These are phyloP conservation scores for Talaromyces sp. DNA, from an alignment of 2,329 filamentous ascomycete species.

Conservation along the genomic window DNA sequence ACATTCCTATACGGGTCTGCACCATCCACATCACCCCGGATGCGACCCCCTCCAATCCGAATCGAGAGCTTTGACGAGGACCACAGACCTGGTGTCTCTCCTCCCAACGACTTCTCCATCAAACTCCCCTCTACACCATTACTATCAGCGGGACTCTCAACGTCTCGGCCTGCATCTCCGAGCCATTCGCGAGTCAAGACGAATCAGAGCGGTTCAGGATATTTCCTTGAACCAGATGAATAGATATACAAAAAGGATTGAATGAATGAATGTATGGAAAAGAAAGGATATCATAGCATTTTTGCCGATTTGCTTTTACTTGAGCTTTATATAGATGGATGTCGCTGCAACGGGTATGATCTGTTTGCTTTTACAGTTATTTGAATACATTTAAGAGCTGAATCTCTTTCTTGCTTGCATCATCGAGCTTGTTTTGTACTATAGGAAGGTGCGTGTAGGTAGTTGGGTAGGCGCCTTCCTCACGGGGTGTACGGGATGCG, in stretches of 20 bases:
- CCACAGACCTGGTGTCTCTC: conserved; percentile 27
- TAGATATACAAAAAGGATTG: not conserved
- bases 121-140: conserved; percentile 49
- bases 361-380: conserved; percentile 4
- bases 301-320: conserved; percentile 3
- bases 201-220: conserved; percentile 37
- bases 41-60: conserved; percentile 50
- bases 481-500: not conserved
- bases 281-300: conserved; percentile 26
- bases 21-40: conserved; percentile 41
- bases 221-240: conserved; percentile 39
- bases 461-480: not conserved
- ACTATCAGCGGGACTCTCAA: conserved; percentile 49
- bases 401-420: not conserved
- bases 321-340: conserved; percentile 10
- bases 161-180: conserved; percentile 54
- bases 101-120: conserved; percentile 48
- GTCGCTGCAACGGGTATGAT: not conserved
- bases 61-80: conserved; percentile 70
- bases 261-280: conserved; percentile 11
- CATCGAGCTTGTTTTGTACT: not conserved
- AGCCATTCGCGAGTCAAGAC: conserved; percentile 46
- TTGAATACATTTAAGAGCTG: not conserved
- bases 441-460: not conserved
- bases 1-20: conserved; percentile 78